Evolutionary conservation across 176 grass and related monocot genomes (phyloP).

Genomic region (Hyparrhenia diplandra): DNA sequence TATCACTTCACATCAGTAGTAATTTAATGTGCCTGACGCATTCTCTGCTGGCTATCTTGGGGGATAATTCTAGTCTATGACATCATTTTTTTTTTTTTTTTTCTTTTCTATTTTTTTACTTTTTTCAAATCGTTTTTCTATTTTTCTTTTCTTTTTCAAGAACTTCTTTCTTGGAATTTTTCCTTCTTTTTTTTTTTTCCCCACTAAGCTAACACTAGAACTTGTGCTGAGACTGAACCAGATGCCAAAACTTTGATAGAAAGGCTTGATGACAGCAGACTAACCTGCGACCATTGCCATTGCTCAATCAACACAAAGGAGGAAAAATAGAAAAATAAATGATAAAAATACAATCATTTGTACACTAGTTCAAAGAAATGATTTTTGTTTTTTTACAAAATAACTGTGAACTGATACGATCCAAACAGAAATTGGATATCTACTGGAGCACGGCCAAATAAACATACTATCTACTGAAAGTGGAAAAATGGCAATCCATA

Average conservation of each 20-base stretch:
- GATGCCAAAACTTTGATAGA: slow-evolving; percentile 44
- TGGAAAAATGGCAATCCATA: neutral
- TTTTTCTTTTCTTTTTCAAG: slow-evolving; percentile 1
- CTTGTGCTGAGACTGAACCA: slow-evolving; percentile 36
- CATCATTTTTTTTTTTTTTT: neutral
- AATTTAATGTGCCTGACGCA: slow-evolving; percentile 33
- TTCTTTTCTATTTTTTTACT: slow-evolving; percentile 19
- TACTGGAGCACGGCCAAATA: neutral
- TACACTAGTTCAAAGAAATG: neutral
- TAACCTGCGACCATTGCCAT: slow-evolving; percentile 66
- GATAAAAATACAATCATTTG: neutral
- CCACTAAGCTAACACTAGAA: slow-evolving; percentile 40
- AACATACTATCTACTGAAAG: neutral
- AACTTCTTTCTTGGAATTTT: slow-evolving; percentile 6
- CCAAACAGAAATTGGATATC: neutral
- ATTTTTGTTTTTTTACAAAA: neutral
- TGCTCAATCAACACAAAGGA: slow-evolving; percentile 45
- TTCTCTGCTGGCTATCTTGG: slow-evolving; percentile 18
- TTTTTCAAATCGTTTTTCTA: slow-evolving; percentile 1
- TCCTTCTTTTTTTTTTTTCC: slow-evolving; percentile 18
- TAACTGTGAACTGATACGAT: neutral
- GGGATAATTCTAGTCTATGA: slow-evolving; percentile 29
- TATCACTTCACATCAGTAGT: slow-evolving; percentile 33
- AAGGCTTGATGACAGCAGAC: slow-evolving; percentile 53
- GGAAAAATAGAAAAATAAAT: neutral